Conservation (phyloP, 2,329 filamentous ascomycete genomes). For the Fusarium chlamydosporum region DNA sequence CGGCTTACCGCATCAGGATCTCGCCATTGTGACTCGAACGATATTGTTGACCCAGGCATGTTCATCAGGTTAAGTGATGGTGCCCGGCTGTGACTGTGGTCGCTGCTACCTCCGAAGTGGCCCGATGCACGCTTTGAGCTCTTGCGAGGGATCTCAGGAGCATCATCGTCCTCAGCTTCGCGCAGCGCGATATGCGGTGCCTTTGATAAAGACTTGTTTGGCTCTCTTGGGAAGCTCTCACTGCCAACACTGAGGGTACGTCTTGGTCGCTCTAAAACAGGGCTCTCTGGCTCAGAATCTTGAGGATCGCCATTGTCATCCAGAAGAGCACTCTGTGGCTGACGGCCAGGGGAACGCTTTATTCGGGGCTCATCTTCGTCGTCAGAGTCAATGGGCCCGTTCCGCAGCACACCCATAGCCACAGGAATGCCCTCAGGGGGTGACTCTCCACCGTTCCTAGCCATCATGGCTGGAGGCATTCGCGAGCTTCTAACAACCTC, state of each 20-base stretch:
- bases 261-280: slow-evolving; percentile 51
- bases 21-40: slow-evolving; percentile 41
- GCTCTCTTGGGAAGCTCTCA: slow-evolving; percentile 54
- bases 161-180: slow-evolving; percentile 53
- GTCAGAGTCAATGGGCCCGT: slow-evolving; percentile 75
- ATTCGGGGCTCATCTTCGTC: slow-evolving; percentile 62
- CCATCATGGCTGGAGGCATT: slow-evolving; percentile 80
- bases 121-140: slow-evolving; percentile 76
- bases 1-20: slow-evolving; percentile 44
- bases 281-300: slow-evolving; percentile 60
- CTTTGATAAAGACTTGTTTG: slow-evolving; percentile 44
- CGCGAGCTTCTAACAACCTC: slow-evolving; percentile 93
- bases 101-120: slow-evolving; percentile 45
- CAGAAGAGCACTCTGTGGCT: slow-evolving; percentile 57
- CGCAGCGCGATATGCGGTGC: slow-evolving; percentile 38
- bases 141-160: slow-evolving; percentile 76
- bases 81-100: slow-evolving; percentile 50
- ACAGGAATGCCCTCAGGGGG: slow-evolving; percentile 77
- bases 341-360: slow-evolving; percentile 48
- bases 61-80: slow-evolving; percentile 56
- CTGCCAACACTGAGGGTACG: slow-evolving; percentile 58
- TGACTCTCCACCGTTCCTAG: slow-evolving; percentile 73
- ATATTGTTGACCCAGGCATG: slow-evolving; percentile 45
- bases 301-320: slow-evolving; percentile 63
- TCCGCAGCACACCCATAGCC: slow-evolving; percentile 71